phyloP scores from a whole-genome alignment of 768 basidiomycete species.

The Amanita jacksonii region DNA sequence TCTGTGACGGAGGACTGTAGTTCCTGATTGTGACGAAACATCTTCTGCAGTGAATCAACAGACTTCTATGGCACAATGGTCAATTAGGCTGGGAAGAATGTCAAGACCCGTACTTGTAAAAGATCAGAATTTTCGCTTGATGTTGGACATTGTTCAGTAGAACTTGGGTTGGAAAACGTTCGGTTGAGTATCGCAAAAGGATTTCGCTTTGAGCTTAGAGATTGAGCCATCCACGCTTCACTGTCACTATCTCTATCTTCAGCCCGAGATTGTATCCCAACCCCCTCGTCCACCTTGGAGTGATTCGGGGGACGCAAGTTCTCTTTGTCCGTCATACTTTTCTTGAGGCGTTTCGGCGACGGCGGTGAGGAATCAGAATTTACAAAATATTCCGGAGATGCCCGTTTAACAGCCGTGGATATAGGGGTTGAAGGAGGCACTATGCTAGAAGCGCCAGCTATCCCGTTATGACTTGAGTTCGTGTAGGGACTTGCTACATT shows the following conservation, averaged over 20 bases:
- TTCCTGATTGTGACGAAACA: slow-evolving; percentile 23
- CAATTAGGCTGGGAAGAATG: background rate
- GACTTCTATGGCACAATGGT: slow-evolving; percentile 20
- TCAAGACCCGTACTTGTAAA: background rate
- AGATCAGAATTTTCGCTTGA: background rate
- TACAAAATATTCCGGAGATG: slow-evolving; percentile 12
- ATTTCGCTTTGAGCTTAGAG: slow-evolving; percentile 12
- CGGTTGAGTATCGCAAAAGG: slow-evolving; percentile 19
- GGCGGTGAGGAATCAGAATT: slow-evolving; percentile 12
- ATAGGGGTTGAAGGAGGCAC: slow-evolving; percentile 4
- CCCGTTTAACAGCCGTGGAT: slow-evolving; percentile 8
- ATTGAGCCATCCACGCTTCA: background rate
- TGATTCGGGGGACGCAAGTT: background rate
- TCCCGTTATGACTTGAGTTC: background rate
- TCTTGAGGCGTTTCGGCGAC: slow-evolving; percentile 11
- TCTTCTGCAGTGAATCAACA: slow-evolving; percentile 16
- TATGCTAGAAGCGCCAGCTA: background rate
- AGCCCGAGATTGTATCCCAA: background rate
- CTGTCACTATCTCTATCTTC: background rate
- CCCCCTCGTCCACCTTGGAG: background rate
- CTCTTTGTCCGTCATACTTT: slow-evolving; percentile 12
- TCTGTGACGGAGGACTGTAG: slow-evolving; percentile 22
- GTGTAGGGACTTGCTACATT: background rate
- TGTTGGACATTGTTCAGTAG: background rate
- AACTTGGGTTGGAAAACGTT: slow-evolving; percentile 13